Evolutionary conservation across 805 yeast species (phyloP).

Genomic region (Wickerhamomyces bisporus): DNA sequence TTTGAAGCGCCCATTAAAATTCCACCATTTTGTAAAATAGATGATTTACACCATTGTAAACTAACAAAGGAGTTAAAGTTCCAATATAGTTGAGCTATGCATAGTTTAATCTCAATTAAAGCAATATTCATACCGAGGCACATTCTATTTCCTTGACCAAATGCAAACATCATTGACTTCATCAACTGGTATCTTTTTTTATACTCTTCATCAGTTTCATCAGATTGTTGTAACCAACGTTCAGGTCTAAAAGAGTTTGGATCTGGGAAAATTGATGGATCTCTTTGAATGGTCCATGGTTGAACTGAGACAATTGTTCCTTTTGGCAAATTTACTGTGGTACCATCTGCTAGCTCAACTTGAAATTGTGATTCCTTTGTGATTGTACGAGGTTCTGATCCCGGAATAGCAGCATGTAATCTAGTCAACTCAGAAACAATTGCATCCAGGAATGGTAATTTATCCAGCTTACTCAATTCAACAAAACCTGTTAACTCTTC

Average conservation of each 20-base stretch:
- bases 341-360: conserved; percentile 14
- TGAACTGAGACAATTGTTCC: conserved; percentile 58
- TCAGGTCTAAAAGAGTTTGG: conserved; percentile 53
- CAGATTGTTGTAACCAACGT: conserved; percentile 47
- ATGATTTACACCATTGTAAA: conserved; percentile 36
- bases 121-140: conserved; percentile 72
- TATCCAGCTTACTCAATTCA: conserved; percentile 40
- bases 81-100: conserved; percentile 49
- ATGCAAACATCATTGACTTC: conserved; percentile 55
- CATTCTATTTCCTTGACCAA: conserved; percentile 72
- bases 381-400: conserved; percentile 60
- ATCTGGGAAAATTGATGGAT: conserved; percentile 36
- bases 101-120: conserved; percentile 56
- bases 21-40: conserved; percentile 19
- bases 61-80: conserved; percentile 37
- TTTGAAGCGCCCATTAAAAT: conserved; percentile 22
- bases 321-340: conserved; percentile 36
- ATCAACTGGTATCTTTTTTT: conserved; percentile 36
- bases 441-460: conserved; percentile 54
- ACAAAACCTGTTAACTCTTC: conserved; percentile 25
- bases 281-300: conserved; percentile 62
- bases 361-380: conserved; percentile 24
- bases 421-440: conserved; percentile 56
- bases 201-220: conserved; percentile 32
- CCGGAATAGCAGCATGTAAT: conserved; percentile 68